Base-by-base conservation (phyloP, 1,139 yeast genomes). In the Zhuliangozyma blackwelliae region DNA sequence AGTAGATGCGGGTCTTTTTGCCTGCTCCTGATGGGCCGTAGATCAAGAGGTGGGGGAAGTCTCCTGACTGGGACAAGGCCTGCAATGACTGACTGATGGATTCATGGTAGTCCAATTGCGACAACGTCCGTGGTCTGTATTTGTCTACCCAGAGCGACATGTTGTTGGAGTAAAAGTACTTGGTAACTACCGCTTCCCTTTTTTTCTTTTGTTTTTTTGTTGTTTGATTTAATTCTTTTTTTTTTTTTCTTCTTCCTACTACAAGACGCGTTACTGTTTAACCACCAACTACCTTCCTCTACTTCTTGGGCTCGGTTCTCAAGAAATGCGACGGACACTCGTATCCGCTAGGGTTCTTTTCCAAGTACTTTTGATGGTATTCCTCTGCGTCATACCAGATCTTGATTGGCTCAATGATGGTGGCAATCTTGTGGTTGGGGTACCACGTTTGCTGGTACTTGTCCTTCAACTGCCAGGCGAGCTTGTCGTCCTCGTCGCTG, bases 21-120 rank as follows among this genome's bases (percentile, higher is more conserved):
- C 99, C 99, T 12, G 96, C 86, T 5, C 99, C 99, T 33, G 90
- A 80, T 1, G 98, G 97, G 0, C 99, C 99, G 57, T 90, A 90
- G 9, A 92, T 77, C 29, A 92, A 65, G 37, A 92, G 63, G 65
- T 92, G 98, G 3, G 99, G 99, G 55, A 92, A 83, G 57, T 94
- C 97, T 2, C 90, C 92, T 2, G 89, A 74, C 3, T 74, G 62
- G 2, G 88, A 81, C 35, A 86, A 64, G 1, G 94, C 79, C 38
- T 67, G 63, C 31, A 92, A 65, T 43, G 82, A 77, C 32, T 65
- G 61, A 0, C 96, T 79, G 26, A 90, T 75, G 5, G 70, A 72
- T 1, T 61, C 63, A 54, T 89, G 95, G 57, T 75, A 90, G 38
- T 81, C 77, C 38, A 92, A 68, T 28, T 71, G 70, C 10, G 72